A percentile compares a stretch with the other conserved stretches of the same genome.
phyloP scores from a whole-genome alignment of 2,329 filamentous ascomycete genomes.

The Cryphonectria japonica region DNA sequence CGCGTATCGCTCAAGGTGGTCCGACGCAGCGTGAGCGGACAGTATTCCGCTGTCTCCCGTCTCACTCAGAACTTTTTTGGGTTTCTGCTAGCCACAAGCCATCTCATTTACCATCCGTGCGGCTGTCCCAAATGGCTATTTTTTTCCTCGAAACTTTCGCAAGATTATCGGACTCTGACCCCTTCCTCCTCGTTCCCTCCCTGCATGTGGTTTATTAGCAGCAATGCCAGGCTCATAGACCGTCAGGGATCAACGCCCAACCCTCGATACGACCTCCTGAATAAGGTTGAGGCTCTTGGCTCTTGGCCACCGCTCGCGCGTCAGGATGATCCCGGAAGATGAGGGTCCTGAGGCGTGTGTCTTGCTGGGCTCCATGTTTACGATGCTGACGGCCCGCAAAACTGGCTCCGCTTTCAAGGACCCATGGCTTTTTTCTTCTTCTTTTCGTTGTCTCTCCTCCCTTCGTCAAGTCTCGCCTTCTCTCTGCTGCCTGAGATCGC shows the following conservation, averaged over 20 bases:
- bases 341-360: not conserved
- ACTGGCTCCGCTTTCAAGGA: not conserved
- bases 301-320: not conserved
- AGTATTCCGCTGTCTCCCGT: too few relatives aligned
- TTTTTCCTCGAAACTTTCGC: not conserved
- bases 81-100: not conserved
- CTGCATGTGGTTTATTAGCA: not conserved
- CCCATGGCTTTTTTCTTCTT: not conserved
- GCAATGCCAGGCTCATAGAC: not conserved
- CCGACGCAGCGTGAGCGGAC: too few relatives aligned
- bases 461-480: not conserved
- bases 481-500: not conserved
- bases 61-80: not conserved
- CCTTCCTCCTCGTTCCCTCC: too few relatives aligned
- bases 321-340: not conserved
- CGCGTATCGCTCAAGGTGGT: too few relatives aligned
- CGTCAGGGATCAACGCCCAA: not conserved
- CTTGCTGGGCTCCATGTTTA: not conserved
- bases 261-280: constrained; percentile 21
- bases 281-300: constrained; percentile 29
- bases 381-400: not conserved
- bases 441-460: not conserved
- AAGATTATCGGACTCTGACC: not conserved
- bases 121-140: not conserved
- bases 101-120: not conserved